A percentile compares a stretch with the other conserved stretches of the same genome.
Evolutionary conservation across 2,329 filamentous ascomycete species (phyloP).

Genomic region (Annulohypoxylon truncatum): DNA sequence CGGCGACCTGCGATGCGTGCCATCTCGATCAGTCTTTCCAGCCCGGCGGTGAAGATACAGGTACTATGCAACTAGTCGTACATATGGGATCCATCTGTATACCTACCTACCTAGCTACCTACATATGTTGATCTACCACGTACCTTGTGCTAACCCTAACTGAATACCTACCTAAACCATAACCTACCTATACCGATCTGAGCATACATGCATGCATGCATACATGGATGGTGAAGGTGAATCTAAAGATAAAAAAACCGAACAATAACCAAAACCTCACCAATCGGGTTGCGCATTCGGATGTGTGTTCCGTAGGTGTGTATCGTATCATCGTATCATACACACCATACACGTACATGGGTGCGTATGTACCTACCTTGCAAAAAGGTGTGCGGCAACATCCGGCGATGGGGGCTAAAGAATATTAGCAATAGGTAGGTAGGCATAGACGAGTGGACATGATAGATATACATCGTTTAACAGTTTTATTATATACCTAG

Average conservation of each 20-base stretch:
- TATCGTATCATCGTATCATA: neutral
- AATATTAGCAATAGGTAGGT: neutral
- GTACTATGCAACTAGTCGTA: neutral
- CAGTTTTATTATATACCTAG: neutral
- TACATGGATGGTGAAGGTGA: neutral
- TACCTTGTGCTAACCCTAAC: neutral
- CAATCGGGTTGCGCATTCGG: slow-evolving; percentile 8
- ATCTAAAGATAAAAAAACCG: neutral
- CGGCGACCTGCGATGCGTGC: neutral
- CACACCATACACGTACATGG: neutral
- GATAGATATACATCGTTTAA: neutral
- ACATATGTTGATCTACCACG: neutral
- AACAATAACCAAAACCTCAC: slow-evolving; percentile 3
- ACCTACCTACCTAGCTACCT: neutral
- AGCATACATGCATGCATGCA: neutral
- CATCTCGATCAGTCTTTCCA: neutral
- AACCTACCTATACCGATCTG: neutral
- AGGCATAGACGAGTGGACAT: neutral
- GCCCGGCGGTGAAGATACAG: neutral
- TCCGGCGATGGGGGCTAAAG: neutral
- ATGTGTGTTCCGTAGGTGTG: slow-evolving; percentile 2
- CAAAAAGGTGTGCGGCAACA: neutral
- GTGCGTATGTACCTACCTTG: slow-evolving; percentile 8
- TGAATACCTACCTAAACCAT: neutral
- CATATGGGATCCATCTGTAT: no score